Evolutionary conservation across 192 early-diverging fungal genomes (phyloP), one percentile per base, ranked within the genome.

Genomic region (Backusella macrospora): DNA sequence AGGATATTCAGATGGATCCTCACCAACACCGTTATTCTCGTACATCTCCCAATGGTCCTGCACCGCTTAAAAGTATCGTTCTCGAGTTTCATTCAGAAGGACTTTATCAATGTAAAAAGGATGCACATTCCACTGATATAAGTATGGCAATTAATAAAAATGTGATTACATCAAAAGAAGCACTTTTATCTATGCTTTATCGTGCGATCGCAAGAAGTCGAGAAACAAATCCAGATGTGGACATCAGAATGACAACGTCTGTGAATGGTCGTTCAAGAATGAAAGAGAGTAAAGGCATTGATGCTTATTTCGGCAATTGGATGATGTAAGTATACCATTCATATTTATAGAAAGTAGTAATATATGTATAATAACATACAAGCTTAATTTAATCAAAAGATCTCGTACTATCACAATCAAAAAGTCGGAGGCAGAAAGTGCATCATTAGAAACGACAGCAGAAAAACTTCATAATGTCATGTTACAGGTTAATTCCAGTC

Each of bases 251-350:
- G 70, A 46, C 67, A 6, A 39, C 66, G 15, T 65, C 64, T 45
- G 70, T 77, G 0, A 77, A 77, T 68, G 76, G 76, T 4, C 70
- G 76, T 6, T 43, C 70, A 1, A 71, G 42, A 10, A 70, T 77
- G 47, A 68, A 46, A 37, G 48, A 77, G 18, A 8, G 37, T 40
- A 72, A 68, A 62, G 70, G 72, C 6, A 77, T 77, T 45, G 63
- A 77, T 67, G 18, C 46, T 48, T 77, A 77, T 15, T 77, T 77
- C 68, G 76, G 76, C 16, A 77, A 77, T 43, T 77, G 70, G 70
- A 77, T 77, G 68, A 46, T 77, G 76, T 71, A 72, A 72, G 69
- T 68, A 48, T 12, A 9, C 26, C 4, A 0, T 21, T 52, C 46
- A 72, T 6, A 59, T 59, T 62, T 14, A 40, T 4, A 39, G 29